Percentiles rank a stretch among this genome's conserved stretches.
Conservation (phyloP, 73 alveolate species). For the Stentor roeselii region DNA sequence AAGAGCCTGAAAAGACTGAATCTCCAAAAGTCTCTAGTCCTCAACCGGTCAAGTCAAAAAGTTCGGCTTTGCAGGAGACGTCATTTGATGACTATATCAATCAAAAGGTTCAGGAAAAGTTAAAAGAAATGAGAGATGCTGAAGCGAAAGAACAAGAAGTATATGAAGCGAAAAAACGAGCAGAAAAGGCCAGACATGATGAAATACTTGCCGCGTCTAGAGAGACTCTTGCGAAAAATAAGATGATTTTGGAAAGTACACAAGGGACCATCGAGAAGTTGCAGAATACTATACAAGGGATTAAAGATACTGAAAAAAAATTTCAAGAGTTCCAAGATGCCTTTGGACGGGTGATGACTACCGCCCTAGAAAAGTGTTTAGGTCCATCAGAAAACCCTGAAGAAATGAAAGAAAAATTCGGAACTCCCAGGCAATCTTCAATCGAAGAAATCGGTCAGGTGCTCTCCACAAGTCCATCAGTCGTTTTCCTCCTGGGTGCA, state of each 20-base stretch:
- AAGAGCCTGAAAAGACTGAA: too few relatives aligned
- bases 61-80: neutral
- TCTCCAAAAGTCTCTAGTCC: too few relatives aligned
- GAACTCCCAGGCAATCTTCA: neutral
- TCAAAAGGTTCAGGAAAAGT: neutral
- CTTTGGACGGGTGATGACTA: neutral
- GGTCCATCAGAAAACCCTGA: neutral
- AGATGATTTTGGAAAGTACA: neutral
- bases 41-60: neutral
- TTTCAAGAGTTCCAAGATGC: conserved; percentile 15
- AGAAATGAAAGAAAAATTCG: neutral
- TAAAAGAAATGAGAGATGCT: neutral
- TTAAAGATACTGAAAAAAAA: conserved; percentile 3
- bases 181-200: conserved; percentile 6
- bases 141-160: neutral
- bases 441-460: conserved; percentile 9
- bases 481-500: conserved; percentile 20
- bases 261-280: neutral
- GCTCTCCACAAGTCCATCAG: neutral
- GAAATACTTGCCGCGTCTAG: neutral
- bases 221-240: conserved; percentile 1
- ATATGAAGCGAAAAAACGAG: neutral
- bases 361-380: neutral
- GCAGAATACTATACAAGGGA: neutral
- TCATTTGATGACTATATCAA: neutral